Conservation (phyloP, 352 stramenopile species). For the Thalassiosira sp. region DNA sequence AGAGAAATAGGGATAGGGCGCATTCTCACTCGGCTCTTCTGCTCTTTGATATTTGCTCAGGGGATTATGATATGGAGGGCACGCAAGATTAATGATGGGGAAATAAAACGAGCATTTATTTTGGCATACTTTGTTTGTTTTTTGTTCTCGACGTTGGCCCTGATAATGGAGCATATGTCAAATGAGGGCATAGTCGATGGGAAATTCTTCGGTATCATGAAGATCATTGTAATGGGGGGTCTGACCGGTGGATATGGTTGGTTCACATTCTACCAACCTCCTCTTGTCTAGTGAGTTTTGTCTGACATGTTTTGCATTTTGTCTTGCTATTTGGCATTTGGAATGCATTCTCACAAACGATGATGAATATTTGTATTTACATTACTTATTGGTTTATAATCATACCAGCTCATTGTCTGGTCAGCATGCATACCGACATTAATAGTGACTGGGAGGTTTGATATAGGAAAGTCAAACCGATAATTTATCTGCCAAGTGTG, state of each 20-base stretch:
- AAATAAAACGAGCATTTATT: slow-evolving; percentile 68
- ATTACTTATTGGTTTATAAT: too few species aligned
- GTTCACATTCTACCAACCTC: slow-evolving; percentile 69
- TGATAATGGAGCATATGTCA: slow-evolving; percentile 56
- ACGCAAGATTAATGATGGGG: slow-evolving; percentile 59
- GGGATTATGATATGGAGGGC: slow-evolving; percentile 63
- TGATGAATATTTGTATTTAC: too few species aligned
- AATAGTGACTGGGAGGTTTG: too few species aligned
- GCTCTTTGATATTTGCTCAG: slow-evolving; percentile 62
- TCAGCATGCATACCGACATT: neutral
- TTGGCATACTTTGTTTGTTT: slow-evolving; percentile 69
- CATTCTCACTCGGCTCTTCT: slow-evolving; percentile 46
- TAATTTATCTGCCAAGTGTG: too few species aligned
- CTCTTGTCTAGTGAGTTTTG: slow-evolving; percentile 54
- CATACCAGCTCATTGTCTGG: slow-evolving; percentile 30
- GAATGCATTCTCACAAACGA: too few species aligned
- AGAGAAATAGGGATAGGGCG: slow-evolving; percentile 50
- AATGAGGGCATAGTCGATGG: slow-evolving; percentile 63
- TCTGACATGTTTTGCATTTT: too few species aligned
- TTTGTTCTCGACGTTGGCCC: slow-evolving; percentile 44
- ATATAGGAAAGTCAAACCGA: too few species aligned
- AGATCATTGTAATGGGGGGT: slow-evolving; percentile 57
- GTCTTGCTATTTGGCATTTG: too few species aligned
- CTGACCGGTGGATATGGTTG: slow-evolving; percentile 65
- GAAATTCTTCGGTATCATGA: slow-evolving; percentile 60